These are phyloP conservation scores for Aspergillus oerlinghausenensis DNA, from an alignment of 2,329 filamentous ascomycete species.

Conservation along the genomic window DNA sequence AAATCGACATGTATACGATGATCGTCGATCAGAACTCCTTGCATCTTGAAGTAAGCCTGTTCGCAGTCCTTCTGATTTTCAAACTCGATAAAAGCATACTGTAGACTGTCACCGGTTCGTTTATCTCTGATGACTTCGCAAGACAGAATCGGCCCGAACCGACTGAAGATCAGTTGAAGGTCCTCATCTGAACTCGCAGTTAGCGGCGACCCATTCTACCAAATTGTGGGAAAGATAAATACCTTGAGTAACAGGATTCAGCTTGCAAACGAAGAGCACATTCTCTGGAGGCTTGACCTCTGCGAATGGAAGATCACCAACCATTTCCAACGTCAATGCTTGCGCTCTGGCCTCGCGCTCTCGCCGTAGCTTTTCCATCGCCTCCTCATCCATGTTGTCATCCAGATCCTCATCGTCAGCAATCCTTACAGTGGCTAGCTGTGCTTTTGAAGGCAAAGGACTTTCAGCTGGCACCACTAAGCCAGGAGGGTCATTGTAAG, in stretches of 20 bases:
- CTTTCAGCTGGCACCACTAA: slow-evolving; percentile 73
- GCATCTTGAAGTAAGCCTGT: slow-evolving; percentile 97
- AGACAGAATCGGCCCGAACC: slow-evolving; percentile 89
- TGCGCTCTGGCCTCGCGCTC: slow-evolving; percentile 91
- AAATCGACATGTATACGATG: slow-evolving; percentile 98
- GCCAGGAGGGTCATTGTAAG: slow-evolving; percentile 75
- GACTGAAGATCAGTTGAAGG: slow-evolving; percentile 90
- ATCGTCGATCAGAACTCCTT: slow-evolving; percentile 93
- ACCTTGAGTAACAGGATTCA: slow-evolving; percentile 88
- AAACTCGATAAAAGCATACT: slow-evolving; percentile 98
- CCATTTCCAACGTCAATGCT: slow-evolving; percentile 93
- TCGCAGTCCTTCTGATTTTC: slow-evolving; percentile 90
- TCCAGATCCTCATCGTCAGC: slow-evolving; percentile 81
- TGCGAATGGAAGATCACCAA: slow-evolving; percentile 93
- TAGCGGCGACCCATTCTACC: slow-evolving; percentile 1
- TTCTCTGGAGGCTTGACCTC: slow-evolving; percentile 98
- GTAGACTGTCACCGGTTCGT: slow-evolving; percentile 87
- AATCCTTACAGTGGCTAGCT: slow-evolving; percentile 87
- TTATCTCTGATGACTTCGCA: slow-evolving; percentile 95
- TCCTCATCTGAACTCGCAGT: slow-evolving; percentile 63
- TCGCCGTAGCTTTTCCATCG: slow-evolving; percentile 71
- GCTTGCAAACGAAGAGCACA: slow-evolving; percentile 94
- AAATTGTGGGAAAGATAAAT: slow-evolving; percentile 10
- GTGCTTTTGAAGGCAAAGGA: slow-evolving; percentile 74
- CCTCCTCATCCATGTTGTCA: slow-evolving; percentile 73